Base-by-base conservation (phyloP, 2,329 filamentous ascomycete species). In the Hymenoscyphus infarciens region DNA sequence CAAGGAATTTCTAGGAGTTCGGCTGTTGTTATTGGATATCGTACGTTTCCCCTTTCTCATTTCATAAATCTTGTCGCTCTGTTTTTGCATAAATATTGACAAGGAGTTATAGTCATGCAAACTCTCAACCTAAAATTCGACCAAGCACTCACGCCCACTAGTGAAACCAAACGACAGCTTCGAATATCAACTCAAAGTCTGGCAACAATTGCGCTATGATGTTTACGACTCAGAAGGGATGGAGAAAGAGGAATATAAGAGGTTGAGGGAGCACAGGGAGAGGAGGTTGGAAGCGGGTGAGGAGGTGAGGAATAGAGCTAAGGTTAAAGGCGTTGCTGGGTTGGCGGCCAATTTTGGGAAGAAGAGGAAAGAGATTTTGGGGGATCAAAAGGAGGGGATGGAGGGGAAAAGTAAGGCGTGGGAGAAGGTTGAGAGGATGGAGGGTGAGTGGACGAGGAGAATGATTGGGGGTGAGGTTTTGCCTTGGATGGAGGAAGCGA, bases 1-100 rank as follows among this genome's bases (percentile, higher is more conserved):
- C 68, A 70, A 56, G 69, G 68, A 4, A 67, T 70, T 31, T 70
- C 68, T 25, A 67, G 68, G 7, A 69, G 65, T 13, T 66, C 65
- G 6, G 62, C 66, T 19, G 61, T 71, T 25, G 57, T 69, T 33
- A 59, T 70, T 27, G 69, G 63, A 55, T 71, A 67, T 53, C 58
- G 69, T 71, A 60, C 63, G 68, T 67, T 19, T 31, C 27, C 29
- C 7, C 39, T 22, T 11, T n/a, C 42, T 33, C 53, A 7, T 33
- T 45, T 31, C 16, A 22, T 15, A 11, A 15, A 29, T 29, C n/a
- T 2, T 10, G 25, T 27, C 4, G 27, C 11, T n/a, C 27, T 7
- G 39, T n/a, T 49, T 13, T 13, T 22, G 29, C 1, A 15, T 35
- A 16, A 8, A 25, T 57, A 3, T 15, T 16, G 5, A 15, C 1